Evolutionary conservation across 805 yeast species (phyloP), one percentile per base, ranked within the genome.

Genomic region (Martiniozyma abietophila): DNA sequence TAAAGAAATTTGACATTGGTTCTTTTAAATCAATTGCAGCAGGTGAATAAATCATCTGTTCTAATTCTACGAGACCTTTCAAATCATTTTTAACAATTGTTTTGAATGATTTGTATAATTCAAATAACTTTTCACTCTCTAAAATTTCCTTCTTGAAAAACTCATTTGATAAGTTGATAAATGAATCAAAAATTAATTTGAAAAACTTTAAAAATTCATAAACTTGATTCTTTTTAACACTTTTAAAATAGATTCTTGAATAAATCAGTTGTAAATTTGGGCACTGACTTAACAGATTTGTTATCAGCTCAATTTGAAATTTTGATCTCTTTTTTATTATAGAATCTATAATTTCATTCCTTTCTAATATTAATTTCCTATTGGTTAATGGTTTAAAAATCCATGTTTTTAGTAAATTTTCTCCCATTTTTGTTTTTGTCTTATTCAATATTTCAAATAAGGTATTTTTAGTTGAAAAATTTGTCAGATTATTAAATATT

Each of bases 381-480:
- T 74, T 65, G 0, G 72, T 56, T 16, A 88, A 62, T 1, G 98
- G 98, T 40, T 67, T 63, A 1, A 74, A 64, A 1, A 88, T 58
- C 98, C 98, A 92, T 25, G 69, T 61, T 19, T 66, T 63, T 10
- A 92, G 53, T 39, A 73, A 46, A 35, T 95, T 57, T 29, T 64
- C 68, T 0, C 98, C 98, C 54, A 79, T 80, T 19, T 68, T 64
- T 0, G 97, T 83, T 22, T 73, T 59, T 0, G 97, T 83, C 44
- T 80, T 86, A 51, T 89, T 81, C 40, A 92, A 46, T 2, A 84
- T 61, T 86, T 94, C 83, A 11, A 82, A 52, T 10, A 89, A 58
- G 0, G 95, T 74, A 0, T 96, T 97, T 21, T 64, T 57, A 7
- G 61, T 62, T 4, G 65, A 58, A 9, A 59, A 52, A 41, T 75